Percentiles rank a stretch among this genome's conserved stretches.
Evolutionary conservation across 1,139 yeast genomes (phyloP).

Genomic region (Nadsonia commutata): DNA sequence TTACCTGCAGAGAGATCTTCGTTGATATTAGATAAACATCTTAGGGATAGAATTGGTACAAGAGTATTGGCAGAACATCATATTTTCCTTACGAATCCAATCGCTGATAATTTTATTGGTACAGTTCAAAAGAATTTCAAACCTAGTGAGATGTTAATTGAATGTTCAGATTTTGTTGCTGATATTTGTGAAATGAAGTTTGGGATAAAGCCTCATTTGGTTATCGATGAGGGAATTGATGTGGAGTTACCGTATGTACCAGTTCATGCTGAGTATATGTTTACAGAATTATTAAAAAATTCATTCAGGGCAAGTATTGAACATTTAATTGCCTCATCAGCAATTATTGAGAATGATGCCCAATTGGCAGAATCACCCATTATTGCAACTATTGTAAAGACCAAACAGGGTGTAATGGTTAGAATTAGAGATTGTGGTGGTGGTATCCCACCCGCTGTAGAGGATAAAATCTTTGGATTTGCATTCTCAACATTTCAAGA

Average conservation of each 20-base stretch:
- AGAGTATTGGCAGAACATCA: constrained; percentile 78
- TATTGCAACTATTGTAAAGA: constrained; percentile 48
- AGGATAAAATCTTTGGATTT: constrained; percentile 63
- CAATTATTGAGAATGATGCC: constrained; percentile 44
- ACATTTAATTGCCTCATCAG: constrained; percentile 24
- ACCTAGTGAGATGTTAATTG: constrained; percentile 43
- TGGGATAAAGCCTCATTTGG: constrained; percentile 50
- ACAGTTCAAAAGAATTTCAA: constrained; percentile 51
- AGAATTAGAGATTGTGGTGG: constrained; percentile 79
- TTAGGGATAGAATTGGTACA: constrained; percentile 74
- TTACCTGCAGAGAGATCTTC: constrained; percentile 37
- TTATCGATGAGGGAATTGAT: constrained; percentile 39
- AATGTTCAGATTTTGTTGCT: constrained; percentile 60
- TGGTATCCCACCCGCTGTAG: constrained; percentile 59
- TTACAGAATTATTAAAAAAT: constrained; percentile 78
- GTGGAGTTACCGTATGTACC: constrained; percentile 64
- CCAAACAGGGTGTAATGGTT: constrained; percentile 31
- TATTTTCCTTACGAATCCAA: constrained; percentile 38
- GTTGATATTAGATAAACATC: constrained; percentile 54
- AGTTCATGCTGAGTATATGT: constrained; percentile 71
- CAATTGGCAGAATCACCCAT: constrained; percentile 39
- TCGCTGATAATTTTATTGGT: constrained; percentile 43
- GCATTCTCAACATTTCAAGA: constrained; percentile 67
- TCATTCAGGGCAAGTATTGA: constrained; percentile 80
- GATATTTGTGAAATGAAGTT: constrained; percentile 73